A percentile compares a stretch with the other conserved stretches of the same genome.
These are phyloP conservation scores for Russula sp. DNA, from an alignment of 768 basidiomycete species.

Conservation along the genomic window DNA sequence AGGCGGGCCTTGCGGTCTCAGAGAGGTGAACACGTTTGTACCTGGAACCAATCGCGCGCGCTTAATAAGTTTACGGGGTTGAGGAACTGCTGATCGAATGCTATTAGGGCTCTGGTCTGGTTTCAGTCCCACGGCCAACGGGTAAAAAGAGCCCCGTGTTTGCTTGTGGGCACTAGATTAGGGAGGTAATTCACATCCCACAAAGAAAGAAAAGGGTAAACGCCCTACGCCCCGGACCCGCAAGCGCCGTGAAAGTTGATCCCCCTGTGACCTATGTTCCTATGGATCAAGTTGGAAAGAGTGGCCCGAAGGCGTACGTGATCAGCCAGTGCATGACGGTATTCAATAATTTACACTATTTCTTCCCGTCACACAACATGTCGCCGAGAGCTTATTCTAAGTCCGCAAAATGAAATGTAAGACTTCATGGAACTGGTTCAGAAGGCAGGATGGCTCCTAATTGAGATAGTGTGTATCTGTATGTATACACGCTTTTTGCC, in stretches of 20 bases:
- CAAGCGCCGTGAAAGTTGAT: neutral
- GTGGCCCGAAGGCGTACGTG: neutral
- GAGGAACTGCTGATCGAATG: neutral
- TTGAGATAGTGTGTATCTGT: neutral
- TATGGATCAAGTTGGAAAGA: neutral
- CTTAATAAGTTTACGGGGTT: neutral
- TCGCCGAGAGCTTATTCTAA: constrained; percentile 6
- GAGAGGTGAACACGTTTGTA: constrained; percentile 15
- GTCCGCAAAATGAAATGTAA: constrained; percentile 1
- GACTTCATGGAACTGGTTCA: neutral
- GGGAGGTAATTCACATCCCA: neutral
- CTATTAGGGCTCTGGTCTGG: neutral
- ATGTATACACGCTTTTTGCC: neutral
- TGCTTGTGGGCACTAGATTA: neutral
- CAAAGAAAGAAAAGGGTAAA: neutral
- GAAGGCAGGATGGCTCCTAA: neutral
- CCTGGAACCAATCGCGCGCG: constrained; percentile 5
- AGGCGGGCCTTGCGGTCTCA: constrained; percentile 3
- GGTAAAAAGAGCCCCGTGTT: no score
- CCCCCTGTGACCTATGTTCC: neutral
- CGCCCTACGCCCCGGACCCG: neutral
- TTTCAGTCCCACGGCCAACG: no score
- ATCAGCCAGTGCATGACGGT: neutral
- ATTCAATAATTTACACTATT: neutral
- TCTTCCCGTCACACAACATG: neutral